phyloP scores from a whole-genome alignment of 306 rosid species.

The Prunus armeniaca region DNA sequence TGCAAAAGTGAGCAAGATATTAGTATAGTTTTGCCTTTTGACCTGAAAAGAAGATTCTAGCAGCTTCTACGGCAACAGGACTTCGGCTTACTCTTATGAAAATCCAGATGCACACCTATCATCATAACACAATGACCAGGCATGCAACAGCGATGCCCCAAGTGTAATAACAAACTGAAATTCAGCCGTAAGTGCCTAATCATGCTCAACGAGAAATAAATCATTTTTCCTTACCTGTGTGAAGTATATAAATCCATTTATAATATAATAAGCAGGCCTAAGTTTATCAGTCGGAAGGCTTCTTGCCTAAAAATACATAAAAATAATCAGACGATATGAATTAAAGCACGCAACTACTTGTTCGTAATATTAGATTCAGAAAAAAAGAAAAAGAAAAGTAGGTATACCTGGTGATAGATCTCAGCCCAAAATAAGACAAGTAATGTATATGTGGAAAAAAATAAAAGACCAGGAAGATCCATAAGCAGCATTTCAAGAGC shows the following conservation, averaged over 20 bases:
- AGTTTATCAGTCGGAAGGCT: conserved; percentile 61
- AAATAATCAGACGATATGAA: conserved; percentile 10
- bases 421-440: conserved; percentile 88
- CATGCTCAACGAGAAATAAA: neutral
- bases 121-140: conserved; percentile 21
- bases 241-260: conserved; percentile 59
- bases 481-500: conserved; percentile 55
- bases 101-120: conserved; percentile 68
- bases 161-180: neutral
- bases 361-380: neutral
- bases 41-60: conserved; percentile 74
- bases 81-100: conserved; percentile 40
- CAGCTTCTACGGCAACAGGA: conserved; percentile 40
- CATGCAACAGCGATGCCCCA: neutral
- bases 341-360: neutral
- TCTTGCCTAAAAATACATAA: conserved; percentile 57
- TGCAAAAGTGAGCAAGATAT: neutral
- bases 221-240: conserved; percentile 40
- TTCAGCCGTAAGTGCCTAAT: neutral
- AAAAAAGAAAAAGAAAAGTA: conserved; percentile 4
- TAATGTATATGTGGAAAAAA: conserved; percentile 75
- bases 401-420: conserved; percentile 72
- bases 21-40: conserved; percentile 1
- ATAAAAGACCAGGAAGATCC: conserved; percentile 82
- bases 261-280: conserved; percentile 54